Conservation (phyloP, 2,329 filamentous ascomycete genomes). For the Pestalotiopsis sp. region DNA sequence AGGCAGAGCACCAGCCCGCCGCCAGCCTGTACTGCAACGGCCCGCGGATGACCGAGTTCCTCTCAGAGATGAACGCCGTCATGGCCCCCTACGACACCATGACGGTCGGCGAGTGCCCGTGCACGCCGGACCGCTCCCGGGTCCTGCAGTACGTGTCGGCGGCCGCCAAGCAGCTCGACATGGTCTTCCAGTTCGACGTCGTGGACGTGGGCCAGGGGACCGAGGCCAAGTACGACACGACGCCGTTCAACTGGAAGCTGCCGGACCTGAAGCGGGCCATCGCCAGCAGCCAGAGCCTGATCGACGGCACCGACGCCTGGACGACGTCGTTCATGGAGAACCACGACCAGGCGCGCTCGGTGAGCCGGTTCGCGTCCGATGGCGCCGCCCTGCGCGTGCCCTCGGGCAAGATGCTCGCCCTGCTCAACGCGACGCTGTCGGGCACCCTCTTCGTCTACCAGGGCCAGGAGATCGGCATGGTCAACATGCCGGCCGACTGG, state of each 20-base stretch:
- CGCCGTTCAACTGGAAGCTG: constrained; percentile 7
- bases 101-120: constrained; percentile 57
- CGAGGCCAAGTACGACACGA: constrained; percentile 34
- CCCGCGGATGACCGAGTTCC: constrained; percentile 55
- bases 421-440: constrained; percentile 48
- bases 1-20: constrained; percentile 37
- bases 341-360: constrained; percentile 61
- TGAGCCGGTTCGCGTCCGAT: constrained; percentile 55
- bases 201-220: constrained; percentile 45
- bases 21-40: constrained; percentile 53
- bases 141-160: constrained; percentile 51
- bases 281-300: constrained; percentile 4
- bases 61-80: constrained; percentile 49
- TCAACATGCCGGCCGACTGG: constrained; percentile 54
- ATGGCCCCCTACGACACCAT: constrained; percentile 52
- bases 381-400: constrained; percentile 41
- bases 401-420: constrained; percentile 56
- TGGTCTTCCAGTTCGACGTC: constrained; percentile 51
- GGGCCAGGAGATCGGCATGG: constrained; percentile 64
- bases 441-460: constrained; percentile 64
- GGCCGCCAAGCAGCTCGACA: constrained; percentile 47
- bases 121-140: constrained; percentile 44
- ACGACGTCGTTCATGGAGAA: constrained; percentile 66
- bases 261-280: constrained; percentile 12
- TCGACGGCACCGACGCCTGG: constrained; percentile 41